Percentiles rank a stretch among this genome's conserved stretches.
Conservation (phyloP, 345 rosid species). For the Aquilaria sinensis region DNA sequence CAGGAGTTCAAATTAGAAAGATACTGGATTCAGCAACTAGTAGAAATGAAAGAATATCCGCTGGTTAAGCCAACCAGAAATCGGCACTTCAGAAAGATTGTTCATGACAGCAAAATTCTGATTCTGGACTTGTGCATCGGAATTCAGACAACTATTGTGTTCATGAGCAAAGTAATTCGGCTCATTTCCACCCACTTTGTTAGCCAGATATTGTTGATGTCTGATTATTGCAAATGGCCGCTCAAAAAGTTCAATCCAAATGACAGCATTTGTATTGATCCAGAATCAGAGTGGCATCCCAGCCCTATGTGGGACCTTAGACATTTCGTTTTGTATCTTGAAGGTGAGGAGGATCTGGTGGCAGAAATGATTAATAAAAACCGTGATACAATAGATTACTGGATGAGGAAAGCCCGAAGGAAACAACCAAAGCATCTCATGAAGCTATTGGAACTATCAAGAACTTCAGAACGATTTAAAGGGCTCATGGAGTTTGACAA, state of each 20-base stretch:
- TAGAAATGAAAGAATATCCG: slow-evolving; percentile 66
- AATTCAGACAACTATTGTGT: slow-evolving; percentile 55
- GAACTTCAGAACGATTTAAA: slow-evolving; percentile 34
- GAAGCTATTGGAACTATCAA: slow-evolving; percentile 42
- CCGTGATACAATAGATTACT: slow-evolving; percentile 49
- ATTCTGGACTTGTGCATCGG: slow-evolving; percentile 40
- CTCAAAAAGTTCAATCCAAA: slow-evolving; percentile 13
- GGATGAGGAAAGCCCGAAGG: slow-evolving; percentile 48
- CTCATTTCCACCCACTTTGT: slow-evolving; percentile 43
- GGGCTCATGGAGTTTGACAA: slow-evolving; percentile 63
- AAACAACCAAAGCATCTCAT: slow-evolving; percentile 50
- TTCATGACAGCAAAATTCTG: slow-evolving; percentile 22
- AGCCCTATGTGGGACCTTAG: slow-evolving; percentile 41
- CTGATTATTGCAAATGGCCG: slow-evolving; percentile 18
- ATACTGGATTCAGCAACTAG: slow-evolving; percentile 58
- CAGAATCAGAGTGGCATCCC: slow-evolving; percentile 22
- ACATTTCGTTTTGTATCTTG: slow-evolving; percentile 69
- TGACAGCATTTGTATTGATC: slow-evolving; percentile 29
- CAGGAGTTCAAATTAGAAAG: slow-evolving; percentile 44
- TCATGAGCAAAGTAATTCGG: slow-evolving; percentile 55
- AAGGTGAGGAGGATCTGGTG: slow-evolving; percentile 72
- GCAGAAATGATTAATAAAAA: slow-evolving; percentile 50
- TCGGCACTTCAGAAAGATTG: slow-evolving; percentile 44
- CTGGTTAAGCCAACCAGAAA: slow-evolving; percentile 23
- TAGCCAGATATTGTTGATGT: slow-evolving; percentile 28